Evolutionary conservation across 2,329 filamentous ascomycete species (phyloP), one percentile per base, ranked within the genome.

Genomic region (Neonectria coccinea): DNA sequence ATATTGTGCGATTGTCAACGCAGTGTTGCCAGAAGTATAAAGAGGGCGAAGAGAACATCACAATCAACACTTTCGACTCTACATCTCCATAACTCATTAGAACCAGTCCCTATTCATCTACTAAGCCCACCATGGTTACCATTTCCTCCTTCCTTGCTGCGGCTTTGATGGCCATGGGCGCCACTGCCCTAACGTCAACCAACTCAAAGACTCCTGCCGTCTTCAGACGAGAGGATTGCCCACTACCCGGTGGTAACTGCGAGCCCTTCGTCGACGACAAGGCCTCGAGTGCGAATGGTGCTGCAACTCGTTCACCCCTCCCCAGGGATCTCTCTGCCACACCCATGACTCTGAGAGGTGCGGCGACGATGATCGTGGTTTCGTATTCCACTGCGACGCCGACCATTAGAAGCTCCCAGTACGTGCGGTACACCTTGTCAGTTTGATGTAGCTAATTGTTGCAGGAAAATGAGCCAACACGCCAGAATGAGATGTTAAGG

Each of bases 401-500:
- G 20, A 45, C 65, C 75, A 47, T 16, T 47, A 47, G 20, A 22
- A 25, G 11, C 9, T 14, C 16, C 20, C 16, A 16, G 44, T 27
- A 47, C 16, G 12, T 27, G 11, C 4, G 11, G 16, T 16, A 4
- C 12, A 29, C 25, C 25, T 27, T 7, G 12, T 25, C 16, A 1
- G 22, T 9, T 4, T 4, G 5, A 8, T 4, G 16, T 20, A 27
- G 7, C 44, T 47, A 47, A 47, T 1, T 9, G 2, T 2, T 4
- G 2, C 20, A 27, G 12, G 20, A 48, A 20, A 2, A 11, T 44
- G 9, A 12, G 8, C 10, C n/a, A 22, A 22, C 18, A 44, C 10
- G 4, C 6, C 27, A 14, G 14, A 48, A 8, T 48, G 5, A 11
- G 5, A 29, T 29, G 14, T 9, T 5, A 27, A 3, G 25, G 22